A percentile compares a stretch with the other conserved stretches of the same genome.
Evolutionary conservation across 2,329 filamentous ascomycete species (phyloP).

Genomic region (Pestalotiopsis sp.): DNA sequence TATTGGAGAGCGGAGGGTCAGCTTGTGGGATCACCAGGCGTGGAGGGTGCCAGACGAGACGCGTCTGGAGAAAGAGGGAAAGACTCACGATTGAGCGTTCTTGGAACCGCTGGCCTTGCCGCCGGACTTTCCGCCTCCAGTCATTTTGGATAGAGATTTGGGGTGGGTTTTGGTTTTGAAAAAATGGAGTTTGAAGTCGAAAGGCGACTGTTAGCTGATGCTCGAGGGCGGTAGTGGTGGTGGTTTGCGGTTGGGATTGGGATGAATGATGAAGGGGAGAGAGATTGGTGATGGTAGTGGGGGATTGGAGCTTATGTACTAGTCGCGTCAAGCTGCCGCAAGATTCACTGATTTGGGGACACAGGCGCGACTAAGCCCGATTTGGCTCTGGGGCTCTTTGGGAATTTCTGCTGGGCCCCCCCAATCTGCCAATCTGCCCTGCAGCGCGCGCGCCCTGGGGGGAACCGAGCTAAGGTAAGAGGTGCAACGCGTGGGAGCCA

Average conservation of each 20-base stretch:
- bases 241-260: slow-evolving; percentile 14
- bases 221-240: slow-evolving; percentile 10
- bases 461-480: neutral
- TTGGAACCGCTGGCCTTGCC: slow-evolving; percentile 99
- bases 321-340: slow-evolving; percentile 28
- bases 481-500: neutral
- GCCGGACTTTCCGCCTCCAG: slow-evolving; percentile 99
- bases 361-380: neutral
- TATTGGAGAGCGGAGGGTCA: slow-evolving; percentile 55
- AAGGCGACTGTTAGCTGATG: slow-evolving; percentile 18
- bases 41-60: slow-evolving; percentile 10
- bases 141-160: slow-evolving; percentile 78
- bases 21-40: slow-evolving; percentile 22
- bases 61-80: slow-evolving; percentile 7
- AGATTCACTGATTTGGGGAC: slow-evolving; percentile 17
- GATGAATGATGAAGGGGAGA: slow-evolving; percentile 30
- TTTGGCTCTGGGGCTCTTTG: neutral
- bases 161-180: slow-evolving; percentile 35
- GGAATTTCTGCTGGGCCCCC: neutral
- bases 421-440: neutral
- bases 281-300: slow-evolving; percentile 39
- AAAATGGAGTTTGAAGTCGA: slow-evolving; percentile 18
- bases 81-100: slow-evolving; percentile 96
- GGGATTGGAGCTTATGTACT: slow-evolving; percentile 36
- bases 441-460: neutral